phyloP scores from a whole-genome alignment of 805 yeast species.

The Grigorovia humatica region DNA sequence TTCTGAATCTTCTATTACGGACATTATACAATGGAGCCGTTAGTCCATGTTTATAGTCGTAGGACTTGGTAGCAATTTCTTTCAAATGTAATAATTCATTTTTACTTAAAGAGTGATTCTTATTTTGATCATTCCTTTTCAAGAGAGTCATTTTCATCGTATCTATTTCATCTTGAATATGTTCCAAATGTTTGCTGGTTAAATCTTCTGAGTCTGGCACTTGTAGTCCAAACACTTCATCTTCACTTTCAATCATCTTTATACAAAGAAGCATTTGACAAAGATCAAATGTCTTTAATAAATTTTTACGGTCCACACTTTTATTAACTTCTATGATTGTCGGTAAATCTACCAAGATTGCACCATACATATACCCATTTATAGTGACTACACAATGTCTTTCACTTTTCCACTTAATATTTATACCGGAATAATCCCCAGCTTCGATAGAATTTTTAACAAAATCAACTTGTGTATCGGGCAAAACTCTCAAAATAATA shows the following conservation, averaged over 20 bases:
- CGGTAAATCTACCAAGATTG: slow-evolving; percentile 81
- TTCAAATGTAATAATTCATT: slow-evolving; percentile 19
- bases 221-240: slow-evolving; percentile 34
- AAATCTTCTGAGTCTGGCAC: slow-evolving; percentile 37
- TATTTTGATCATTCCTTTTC: slow-evolving; percentile 13
- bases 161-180: slow-evolving; percentile 19
- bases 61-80: slow-evolving; percentile 17
- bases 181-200: slow-evolving; percentile 23
- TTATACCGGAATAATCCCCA: slow-evolving; percentile 63
- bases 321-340: slow-evolving; percentile 80
- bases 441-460: slow-evolving; percentile 66
- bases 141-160: slow-evolving; percentile 16
- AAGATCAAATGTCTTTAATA: slow-evolving; percentile 77
- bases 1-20: slow-evolving; percentile 57
- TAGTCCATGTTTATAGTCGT: slow-evolving; percentile 61
- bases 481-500: slow-evolving; percentile 62
- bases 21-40: slow-evolving; percentile 72
- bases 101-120: slow-evolving; percentile 19
- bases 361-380: slow-evolving; percentile 64
- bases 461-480: slow-evolving; percentile 43
- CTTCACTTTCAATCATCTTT: slow-evolving; percentile 38
- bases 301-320: slow-evolving; percentile 74
- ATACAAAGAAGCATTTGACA: slow-evolving; percentile 77
- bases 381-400: slow-evolving; percentile 69
- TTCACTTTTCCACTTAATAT: slow-evolving; percentile 74